A percentile compares a stretch with the other conserved stretches of the same genome.
These are phyloP conservation scores for Fimicolochytrium jonesii DNA, from an alignment of 192 early-diverging fungal genomes.

Conservation along the genomic window DNA sequence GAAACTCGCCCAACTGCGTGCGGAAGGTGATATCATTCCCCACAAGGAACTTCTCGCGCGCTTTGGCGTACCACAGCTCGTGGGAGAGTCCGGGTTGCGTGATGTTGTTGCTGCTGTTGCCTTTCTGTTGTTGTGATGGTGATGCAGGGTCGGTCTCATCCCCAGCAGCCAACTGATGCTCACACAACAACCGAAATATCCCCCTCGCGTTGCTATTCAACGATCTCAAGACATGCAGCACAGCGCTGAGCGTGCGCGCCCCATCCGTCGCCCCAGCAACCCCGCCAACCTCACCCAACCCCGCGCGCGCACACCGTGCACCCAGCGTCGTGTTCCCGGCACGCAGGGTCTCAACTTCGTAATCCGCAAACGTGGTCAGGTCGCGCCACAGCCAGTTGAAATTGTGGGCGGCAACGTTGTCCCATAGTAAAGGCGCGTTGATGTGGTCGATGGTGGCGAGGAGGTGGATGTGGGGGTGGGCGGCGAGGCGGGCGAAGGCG, in stretches of 20 bases:
- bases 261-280: not conserved
- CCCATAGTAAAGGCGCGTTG: constrained; percentile 85
- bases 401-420: constrained; percentile 58
- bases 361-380: constrained; percentile 77
- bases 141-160: constrained; percentile 26
- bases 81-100: constrained; percentile 75
- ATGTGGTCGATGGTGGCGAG: constrained; percentile 90
- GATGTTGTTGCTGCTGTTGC: not conserved
- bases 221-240: constrained; percentile 75
- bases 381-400: constrained; percentile 94
- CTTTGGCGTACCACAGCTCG: constrained; percentile 61
- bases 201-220: constrained; percentile 80
- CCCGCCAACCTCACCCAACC: not conserved
- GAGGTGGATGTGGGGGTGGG: constrained; percentile 63
- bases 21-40: constrained; percentile 79
- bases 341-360: constrained; percentile 71
- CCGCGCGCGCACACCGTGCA: constrained; percentile 37
- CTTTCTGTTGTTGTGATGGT: constrained; percentile 26
- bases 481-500: constrained; percentile 64
- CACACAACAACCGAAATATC: constrained; percentile 80
- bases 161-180: constrained; percentile 66
- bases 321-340: constrained; percentile 58
- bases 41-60: constrained; percentile 79
- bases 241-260: constrained; percentile 34
- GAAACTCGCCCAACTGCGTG: constrained; percentile 89